Conservation (phyloP, 2,329 filamentous ascomycete species). For the Mollisia scopiformis region DNA sequence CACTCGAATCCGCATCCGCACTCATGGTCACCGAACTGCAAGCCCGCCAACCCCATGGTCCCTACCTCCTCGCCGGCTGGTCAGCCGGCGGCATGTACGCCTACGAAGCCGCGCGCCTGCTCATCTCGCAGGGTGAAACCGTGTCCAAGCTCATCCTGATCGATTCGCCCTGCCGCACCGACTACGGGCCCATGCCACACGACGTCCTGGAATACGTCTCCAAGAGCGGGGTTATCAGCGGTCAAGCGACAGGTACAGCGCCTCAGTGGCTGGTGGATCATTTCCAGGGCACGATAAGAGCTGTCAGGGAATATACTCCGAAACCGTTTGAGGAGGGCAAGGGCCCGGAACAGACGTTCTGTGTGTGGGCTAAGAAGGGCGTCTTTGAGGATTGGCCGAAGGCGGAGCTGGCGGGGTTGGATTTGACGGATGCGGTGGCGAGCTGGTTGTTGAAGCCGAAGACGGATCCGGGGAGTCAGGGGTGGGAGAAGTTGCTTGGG, state of each 20-base stretch:
- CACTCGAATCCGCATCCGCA: slow-evolving; percentile 19
- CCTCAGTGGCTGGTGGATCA: neutral
- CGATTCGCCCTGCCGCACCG: slow-evolving; percentile 26
- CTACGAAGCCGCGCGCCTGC: slow-evolving; percentile 37
- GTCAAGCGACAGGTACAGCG: neutral
- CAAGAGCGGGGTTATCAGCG: neutral
- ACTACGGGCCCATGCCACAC: neutral
- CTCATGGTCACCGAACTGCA: slow-evolving; percentile 23
- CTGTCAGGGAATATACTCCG: neutral
- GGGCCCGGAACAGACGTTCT: neutral
- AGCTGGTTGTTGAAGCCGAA: neutral
- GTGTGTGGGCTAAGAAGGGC: neutral
- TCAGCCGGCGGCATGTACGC: slow-evolving; percentile 41
- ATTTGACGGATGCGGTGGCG: neutral
- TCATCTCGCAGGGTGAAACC: slow-evolving; percentile 22
- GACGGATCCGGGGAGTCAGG: neutral
- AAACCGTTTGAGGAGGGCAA: neutral
- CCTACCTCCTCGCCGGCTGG: slow-evolving; percentile 41
- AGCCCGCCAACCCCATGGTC: slow-evolving; percentile 7
- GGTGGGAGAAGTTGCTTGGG: neutral
- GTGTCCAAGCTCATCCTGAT: slow-evolving; percentile 22
- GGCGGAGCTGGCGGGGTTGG: neutral
- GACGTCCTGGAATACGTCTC: neutral
- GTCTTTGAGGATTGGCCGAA: slow-evolving; percentile 1
- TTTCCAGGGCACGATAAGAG: neutral